Evolutionary conservation across 2,329 filamentous ascomycete species (phyloP), one percentile per base, ranked within the genome.

Genomic region (Cercospora canescens): DNA sequence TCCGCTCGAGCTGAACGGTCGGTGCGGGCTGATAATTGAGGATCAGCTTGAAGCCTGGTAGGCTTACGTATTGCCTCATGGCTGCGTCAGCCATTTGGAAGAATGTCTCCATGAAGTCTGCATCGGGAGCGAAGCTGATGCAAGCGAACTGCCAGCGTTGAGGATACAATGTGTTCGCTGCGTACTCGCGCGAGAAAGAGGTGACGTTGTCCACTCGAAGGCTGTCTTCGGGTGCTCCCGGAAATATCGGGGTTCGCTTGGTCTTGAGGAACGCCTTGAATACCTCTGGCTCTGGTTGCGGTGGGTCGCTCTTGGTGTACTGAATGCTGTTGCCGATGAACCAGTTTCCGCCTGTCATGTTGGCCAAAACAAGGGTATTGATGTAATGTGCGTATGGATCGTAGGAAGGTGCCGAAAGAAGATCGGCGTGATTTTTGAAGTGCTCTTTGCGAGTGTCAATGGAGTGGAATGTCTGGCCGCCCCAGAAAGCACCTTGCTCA

Each of bases 301-400:
- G 65, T 21, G 70, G 70, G 35, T 71, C 60, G 56, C 64, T 68
- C 37, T 71, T 68, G 28, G 72, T 71, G 41, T 73, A 74, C 35
- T 74, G 71, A 50, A 72, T 67, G 62, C 70, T 71, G 62, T 71
- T 73, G 48, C 65, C 70, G 32, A 73, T 70, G 60, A 71, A 65
- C 70, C 70, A 72, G 34, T 63, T 18, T n/a, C 62, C 63, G 14
- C 66, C 54, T 11, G 64, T 68, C 57, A 64, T 65, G 45, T 67
- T 67, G 12, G 58, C 61, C 14, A 70, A 59, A 24, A 71, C 66
- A 2, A 71, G 54, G 8, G 66, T 69, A 57, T 64, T 67, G 68
- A 71, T 71, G 50, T 67, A 70, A 24, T 71, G 69, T 3, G 65
- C 66, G 37, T 71, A 71, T 6, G 63, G 66, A 24, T 71, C 69